Evolutionary conservation across 2,329 filamentous ascomycete species (phyloP).

Genomic region (Fusarium nanum): DNA sequence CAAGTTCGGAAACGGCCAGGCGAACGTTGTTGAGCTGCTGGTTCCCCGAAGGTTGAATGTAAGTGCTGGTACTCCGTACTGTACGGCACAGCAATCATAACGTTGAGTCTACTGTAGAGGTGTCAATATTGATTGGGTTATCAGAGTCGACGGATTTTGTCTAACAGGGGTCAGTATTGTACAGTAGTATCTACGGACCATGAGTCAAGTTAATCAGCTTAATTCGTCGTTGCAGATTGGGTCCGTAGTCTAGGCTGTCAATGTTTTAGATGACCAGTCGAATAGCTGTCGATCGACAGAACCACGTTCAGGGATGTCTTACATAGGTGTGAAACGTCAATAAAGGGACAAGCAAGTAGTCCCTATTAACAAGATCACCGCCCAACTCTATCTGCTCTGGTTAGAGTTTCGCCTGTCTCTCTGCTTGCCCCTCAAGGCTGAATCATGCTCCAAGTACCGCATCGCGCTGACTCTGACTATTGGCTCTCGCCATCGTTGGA

Average conservation of each 20-base stretch:
- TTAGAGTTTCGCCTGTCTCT: slow-evolving; percentile 27
- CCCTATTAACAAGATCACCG: slow-evolving; percentile 21
- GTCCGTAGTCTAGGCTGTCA: not conserved
- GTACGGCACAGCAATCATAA: not conserved
- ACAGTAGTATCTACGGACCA: slow-evolving; percentile 3
- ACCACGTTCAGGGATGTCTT: not conserved
- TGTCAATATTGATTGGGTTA: slow-evolving; percentile 4
- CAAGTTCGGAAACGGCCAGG: slow-evolving; percentile 21
- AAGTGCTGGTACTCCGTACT: not conserved
- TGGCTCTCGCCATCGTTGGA: slow-evolving; percentile 30
- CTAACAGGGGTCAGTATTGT: not conserved
- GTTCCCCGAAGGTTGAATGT: slow-evolving; percentile 4
- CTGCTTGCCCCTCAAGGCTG: slow-evolving; percentile 34
- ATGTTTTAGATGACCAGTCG: not conserved
- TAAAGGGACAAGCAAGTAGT: slow-evolving; percentile 5
- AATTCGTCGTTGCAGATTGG: not conserved
- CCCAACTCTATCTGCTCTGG: slow-evolving; percentile 11
- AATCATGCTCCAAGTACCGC: not conserved
- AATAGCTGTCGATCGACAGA: slow-evolving; percentile 7
- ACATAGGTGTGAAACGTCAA: slow-evolving; percentile 14
- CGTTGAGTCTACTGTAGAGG: not conserved
- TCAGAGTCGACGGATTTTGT: slow-evolving; percentile 1
- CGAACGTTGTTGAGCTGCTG: slow-evolving; percentile 12
- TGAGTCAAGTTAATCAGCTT: slow-evolving; percentile 29
- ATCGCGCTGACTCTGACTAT: not conserved